Percentiles rank a stretch among this genome's conserved stretches.
These are phyloP conservation scores for Salvia sclarea DNA, from an alignment of 305 asterid genomes.

Conservation along the genomic window DNA sequence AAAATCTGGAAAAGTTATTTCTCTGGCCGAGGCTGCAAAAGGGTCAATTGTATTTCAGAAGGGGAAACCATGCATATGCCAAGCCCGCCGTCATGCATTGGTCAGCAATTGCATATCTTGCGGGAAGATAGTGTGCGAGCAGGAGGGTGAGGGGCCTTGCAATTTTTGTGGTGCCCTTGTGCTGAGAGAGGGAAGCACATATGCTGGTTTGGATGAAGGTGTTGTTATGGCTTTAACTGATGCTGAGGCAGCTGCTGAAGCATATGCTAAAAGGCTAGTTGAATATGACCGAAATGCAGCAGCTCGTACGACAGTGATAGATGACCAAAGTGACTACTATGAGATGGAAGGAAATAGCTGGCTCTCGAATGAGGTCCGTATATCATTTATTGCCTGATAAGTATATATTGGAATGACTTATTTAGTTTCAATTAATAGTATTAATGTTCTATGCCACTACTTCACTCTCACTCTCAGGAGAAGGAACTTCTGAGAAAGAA, in stretches of 20 bases:
- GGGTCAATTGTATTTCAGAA: conserved; percentile 87
- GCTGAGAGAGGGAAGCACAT: conserved; percentile 78
- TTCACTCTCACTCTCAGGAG: conserved; percentile 53
- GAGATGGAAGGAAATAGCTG: conserved; percentile 82
- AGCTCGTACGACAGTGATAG: conserved; percentile 94
- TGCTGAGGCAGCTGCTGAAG: conserved; percentile 89
- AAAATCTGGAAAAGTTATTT: conserved; percentile 75
- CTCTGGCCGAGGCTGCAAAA: conserved; percentile 94
- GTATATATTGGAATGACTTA: not conserved
- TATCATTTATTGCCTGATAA: not conserved
- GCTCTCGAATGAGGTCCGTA: conserved; percentile 79
- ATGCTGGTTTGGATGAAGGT: conserved; percentile 84
- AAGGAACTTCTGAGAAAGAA: conserved; percentile 80
- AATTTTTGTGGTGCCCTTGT: conserved; percentile 91
- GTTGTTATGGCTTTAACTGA: conserved; percentile 46
- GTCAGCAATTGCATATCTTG: conserved; percentile 92
- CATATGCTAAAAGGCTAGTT: conserved; percentile 90
- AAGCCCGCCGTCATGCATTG: conserved; percentile 84
- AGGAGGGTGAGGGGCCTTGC: conserved; percentile 98
- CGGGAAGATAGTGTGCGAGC: conserved; percentile 97
- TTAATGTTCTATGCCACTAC: conserved; percentile 7
- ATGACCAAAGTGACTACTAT: conserved; percentile 97
- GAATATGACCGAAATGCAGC: conserved; percentile 97
- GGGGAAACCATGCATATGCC: conserved; percentile 95
- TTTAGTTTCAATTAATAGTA: not conserved